Percentiles rank a stretch among this genome's conserved stretches.
phyloP scores from a whole-genome alignment of 768 basidiomycete species.

The Tephrocybe sp. region DNA sequence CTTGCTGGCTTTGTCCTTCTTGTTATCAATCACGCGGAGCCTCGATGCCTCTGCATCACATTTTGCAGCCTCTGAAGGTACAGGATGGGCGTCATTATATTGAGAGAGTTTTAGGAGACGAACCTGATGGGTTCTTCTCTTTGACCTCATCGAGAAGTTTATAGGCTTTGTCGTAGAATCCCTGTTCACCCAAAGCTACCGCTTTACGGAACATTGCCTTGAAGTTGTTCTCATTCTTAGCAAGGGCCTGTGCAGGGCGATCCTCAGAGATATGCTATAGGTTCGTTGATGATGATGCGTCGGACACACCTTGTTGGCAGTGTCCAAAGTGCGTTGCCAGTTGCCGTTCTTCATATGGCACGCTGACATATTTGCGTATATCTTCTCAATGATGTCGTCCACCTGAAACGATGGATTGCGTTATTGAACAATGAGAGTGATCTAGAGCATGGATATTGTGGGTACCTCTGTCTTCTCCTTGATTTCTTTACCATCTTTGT shows the following conservation, averaged over 20 bases:
- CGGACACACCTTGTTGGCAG: constrained; percentile 68
- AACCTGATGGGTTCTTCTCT: constrained; percentile 61
- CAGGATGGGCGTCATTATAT: background rate
- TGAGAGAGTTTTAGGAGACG: constrained; percentile 2
- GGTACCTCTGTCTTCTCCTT: constrained; percentile 70
- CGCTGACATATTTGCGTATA: constrained; percentile 83
- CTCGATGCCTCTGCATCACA: constrained; percentile 66
- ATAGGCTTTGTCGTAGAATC: constrained; percentile 72
- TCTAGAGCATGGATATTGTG: background rate
- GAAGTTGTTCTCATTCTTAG: constrained; percentile 70
- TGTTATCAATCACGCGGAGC: constrained; percentile 60
- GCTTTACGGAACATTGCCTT: constrained; percentile 83
- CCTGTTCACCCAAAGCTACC: constrained; percentile 73
- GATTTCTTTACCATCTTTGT: constrained; percentile 30
- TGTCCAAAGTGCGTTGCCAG: constrained; percentile 75
- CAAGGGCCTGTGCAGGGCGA: constrained; percentile 52
- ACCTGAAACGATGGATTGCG: constrained; percentile 38
- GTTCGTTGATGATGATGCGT: background rate
- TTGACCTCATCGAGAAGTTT: constrained; percentile 63
- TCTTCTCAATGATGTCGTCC: constrained; percentile 74
- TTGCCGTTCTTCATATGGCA: constrained; percentile 79
- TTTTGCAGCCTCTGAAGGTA: constrained; percentile 45
- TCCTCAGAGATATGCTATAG: background rate
- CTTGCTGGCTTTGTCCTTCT: constrained; percentile 61
- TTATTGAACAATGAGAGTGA: constrained; percentile 3